Evolutionary conservation across 2,329 filamentous ascomycete genomes (phyloP), one percentile per base, ranked within the genome.

Genomic region (Colletotrichum echinochloae): DNA sequence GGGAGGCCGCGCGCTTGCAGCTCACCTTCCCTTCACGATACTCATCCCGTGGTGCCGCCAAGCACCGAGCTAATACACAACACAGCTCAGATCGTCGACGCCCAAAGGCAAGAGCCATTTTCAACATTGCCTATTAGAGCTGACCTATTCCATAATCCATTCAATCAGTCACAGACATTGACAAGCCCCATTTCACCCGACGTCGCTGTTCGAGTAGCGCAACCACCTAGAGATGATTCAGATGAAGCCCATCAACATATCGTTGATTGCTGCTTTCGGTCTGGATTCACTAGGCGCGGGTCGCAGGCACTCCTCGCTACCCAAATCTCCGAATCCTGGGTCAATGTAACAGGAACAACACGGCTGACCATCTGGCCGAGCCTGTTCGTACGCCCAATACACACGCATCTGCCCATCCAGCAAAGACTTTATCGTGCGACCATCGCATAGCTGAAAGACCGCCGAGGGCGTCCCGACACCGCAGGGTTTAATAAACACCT

Each of bases 21-120:
- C 20, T 37, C 33, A 68, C 41, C 57, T 57, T 68, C 68, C 65
- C 44, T 54, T 63, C 52, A 37, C n/a, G 49, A 70, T 23, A 20
- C 9, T 20, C 44, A 3, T 11, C 26, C 30, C 18, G 23, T 20
- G 28, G 33, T 30, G n/a, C 48, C 55, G 46, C 37, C n/a, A 37
- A 23, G 30, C 63, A 51, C 18, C 54, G 33, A 28, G 18, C 18
- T 9, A n/a, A 14, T n/a, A n/a, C n/a, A 33, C 63, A 12, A 20
- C 11, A 14, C 11, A 28, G 12, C 23, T 20, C n/a, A 3, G n/a
- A 18, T 12, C 16, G 5, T 3, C 18, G 46, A 12, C 35, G 12
- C 46, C 12, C 14, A 37, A 37, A 23, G 6, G 5, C 30, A 41
- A 18, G 39, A 41, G 3, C 6, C 39, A 18, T 41, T 16, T 0